Base-by-base conservation (phyloP, 164 flowering plant genomes). In the Protea cynaroides region DNA sequence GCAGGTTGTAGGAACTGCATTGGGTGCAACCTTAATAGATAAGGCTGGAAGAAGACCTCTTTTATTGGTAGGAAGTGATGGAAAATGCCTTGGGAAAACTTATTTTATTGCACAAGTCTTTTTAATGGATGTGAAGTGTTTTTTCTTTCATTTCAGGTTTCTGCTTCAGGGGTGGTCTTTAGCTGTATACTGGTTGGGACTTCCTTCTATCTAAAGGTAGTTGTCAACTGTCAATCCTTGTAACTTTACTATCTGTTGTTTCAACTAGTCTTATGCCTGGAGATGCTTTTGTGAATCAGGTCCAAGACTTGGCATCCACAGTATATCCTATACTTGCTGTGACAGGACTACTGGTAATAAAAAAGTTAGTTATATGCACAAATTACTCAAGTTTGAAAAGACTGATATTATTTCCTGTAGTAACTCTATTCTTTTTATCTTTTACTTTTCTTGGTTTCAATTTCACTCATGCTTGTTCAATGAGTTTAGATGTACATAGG, bases 31-130 rank as follows among this genome's bases (percentile, higher is more conserved):
- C 12, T 68, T 93, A 53, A 73, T 84, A 44, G 98, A 93, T 65
- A 86, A 60, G 79, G 82, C 82, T 51, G 98, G 98, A 76, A 83
- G 96, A 71, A 92, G 83, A 70, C 96, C 96, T 8, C 88, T 88
- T 53, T 43, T 90, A 56, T 64, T 88, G 86, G 98, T 90, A 84
- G 17, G 52, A 49, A 49, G 19, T 40, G 46, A 12, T 40, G 14
- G 10, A 40, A 40, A 40, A 40, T 40, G 10, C 46, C 46, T 40
- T 40, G 10, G 14, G 46, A 40, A 40, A 29, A 29, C 34, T 12
- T 40, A 1, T 8, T 40, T 12, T 40, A 40, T 12, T 12, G 14
- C 10, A 40, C n/a, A 40, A 40, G 46, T 40, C 46, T 10, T 12
- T 12, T 40, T 40, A 12, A 40, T 40, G 46, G 46, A 40, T 40